Evolutionary conservation across 2,329 filamentous ascomycete genomes (phyloP), one percentile per base, ranked within the genome.

Genomic region (Venturia asperata): DNA sequence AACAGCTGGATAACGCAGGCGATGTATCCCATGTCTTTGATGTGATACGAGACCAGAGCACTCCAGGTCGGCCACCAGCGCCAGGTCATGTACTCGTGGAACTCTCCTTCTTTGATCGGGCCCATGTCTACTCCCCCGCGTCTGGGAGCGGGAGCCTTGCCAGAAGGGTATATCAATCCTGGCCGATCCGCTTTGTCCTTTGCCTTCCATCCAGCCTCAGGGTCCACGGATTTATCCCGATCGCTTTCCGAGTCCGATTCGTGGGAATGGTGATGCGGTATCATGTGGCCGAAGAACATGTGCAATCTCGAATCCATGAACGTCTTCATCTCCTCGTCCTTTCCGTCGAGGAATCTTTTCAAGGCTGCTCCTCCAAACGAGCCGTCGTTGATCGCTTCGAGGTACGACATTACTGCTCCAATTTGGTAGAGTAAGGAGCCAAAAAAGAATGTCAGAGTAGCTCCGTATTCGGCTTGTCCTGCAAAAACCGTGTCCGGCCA

Each of bases 361-460:
- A 72, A 69, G 9, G 70, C 71, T 0, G 68, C 65, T 56, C 71
- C 71, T 45, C 69, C 70, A 52, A 72, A 71, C 0, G 69, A 71
- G 7, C 70, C 71, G 56, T 72, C 70, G 43, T 73, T 73, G 27
- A 73, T 71, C 4, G 71, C 71, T 66, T 72, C 71, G 1, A 73
- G 65, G 64, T 72, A 73, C 21, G 71, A 70, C 15, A 68, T 65
- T 4, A 71, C 68, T 0, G 71, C 71, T 13, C 71, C 71, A 21
- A 72, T 52, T 49, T 73, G 71, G 60, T 70, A 73, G 64, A 71
- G 68, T 1, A 72, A 55, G 0, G 69, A 69, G 2, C 71, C 71
- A 42, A 73, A 65, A 65, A 72, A 72, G 66, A 71, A 71, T 4
- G 55, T 62, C 55, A 71, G 43, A 3, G 68, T 66, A 11, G 67